A percentile compares a stretch with the other conserved stretches of the same genome.
These are phyloP conservation scores for Aspergillus piperis DNA, from an alignment of 2,329 filamentous ascomycete species.

Conservation along the genomic window DNA sequence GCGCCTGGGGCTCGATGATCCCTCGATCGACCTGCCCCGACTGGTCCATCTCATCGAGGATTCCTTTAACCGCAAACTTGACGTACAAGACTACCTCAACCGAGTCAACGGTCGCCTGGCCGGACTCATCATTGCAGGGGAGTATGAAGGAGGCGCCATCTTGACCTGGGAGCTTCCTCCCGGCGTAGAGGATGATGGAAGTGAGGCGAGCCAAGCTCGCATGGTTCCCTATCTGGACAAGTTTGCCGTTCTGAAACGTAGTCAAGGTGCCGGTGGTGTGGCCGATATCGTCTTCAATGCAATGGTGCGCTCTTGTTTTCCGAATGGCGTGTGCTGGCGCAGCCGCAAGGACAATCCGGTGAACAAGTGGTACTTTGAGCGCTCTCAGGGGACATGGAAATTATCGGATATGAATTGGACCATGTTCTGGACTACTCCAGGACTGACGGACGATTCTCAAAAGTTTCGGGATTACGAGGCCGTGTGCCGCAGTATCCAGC, in stretches of 20 bases:
- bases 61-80: conserved; percentile 82
- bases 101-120: conserved; percentile 81
- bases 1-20: conserved; percentile 72
- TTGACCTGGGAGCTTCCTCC: conserved; percentile 87
- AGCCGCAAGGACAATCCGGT: conserved; percentile 89
- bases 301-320: conserved; percentile 89
- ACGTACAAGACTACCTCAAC: conserved; percentile 77
- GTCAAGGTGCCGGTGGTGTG: conserved; percentile 87
- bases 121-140: conserved; percentile 89
- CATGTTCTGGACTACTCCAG: conserved; percentile 94
- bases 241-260: conserved; percentile 86
- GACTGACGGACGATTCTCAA: conserved; percentile 56
- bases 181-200: conserved; percentile 56
- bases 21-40: conserved; percentile 77
- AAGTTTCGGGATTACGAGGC: conserved; percentile 69
- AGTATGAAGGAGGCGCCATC: conserved; percentile 94
- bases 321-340: conserved; percentile 86
- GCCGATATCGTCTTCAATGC: conserved; percentile 96
- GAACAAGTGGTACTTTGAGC: conserved; percentile 99
- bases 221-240: conserved; percentile 95
- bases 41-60: conserved; percentile 89
- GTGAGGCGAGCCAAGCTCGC: conserved; percentile 56
- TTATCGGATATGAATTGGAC: conserved; percentile 83
- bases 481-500: conserved; percentile 66
- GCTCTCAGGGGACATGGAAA: conserved; percentile 80